Conservation (phyloP, 257 asterid genomes). For the Misopates orontium region DNA sequence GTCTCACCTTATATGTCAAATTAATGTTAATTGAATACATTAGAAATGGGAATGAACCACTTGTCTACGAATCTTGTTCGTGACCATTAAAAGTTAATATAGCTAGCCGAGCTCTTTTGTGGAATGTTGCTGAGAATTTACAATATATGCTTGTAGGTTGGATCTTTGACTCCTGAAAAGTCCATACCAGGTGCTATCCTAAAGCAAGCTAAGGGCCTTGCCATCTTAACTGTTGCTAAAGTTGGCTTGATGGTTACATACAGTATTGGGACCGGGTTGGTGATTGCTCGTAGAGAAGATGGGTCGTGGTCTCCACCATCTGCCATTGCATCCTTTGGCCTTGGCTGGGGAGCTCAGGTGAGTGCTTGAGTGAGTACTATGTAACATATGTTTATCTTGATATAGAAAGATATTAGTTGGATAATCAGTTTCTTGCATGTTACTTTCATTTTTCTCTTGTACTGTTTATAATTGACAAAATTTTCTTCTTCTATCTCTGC, state of each 20-base stretch:
- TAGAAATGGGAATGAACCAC: too few relatives aligned
- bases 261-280: constrained; percentile 91
- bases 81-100: too few relatives aligned
- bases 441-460: too few relatives aligned
- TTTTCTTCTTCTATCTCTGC: neutral
- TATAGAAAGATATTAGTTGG: too few relatives aligned
- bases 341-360: constrained; percentile 99
- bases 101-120: too few relatives aligned
- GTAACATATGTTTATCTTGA: too few relatives aligned
- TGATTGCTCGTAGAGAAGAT: constrained; percentile 86
- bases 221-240: constrained; percentile 83
- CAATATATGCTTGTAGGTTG: constrained; percentile 47
- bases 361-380: neutral
- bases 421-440: too few relatives aligned
- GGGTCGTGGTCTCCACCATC: constrained; percentile 99
- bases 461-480: neutral
- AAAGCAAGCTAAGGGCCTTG: constrained; percentile 87
- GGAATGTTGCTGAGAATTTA: too few relatives aligned
- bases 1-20: too few relatives aligned
- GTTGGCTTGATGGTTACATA: constrained; percentile 95
- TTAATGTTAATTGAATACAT: too few relatives aligned
- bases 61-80: too few relatives aligned
- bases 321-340: constrained; percentile 86
- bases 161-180: constrained; percentile 70
- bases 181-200: constrained; percentile 87